Evolutionary conservation across 2,329 filamentous ascomycete genomes (phyloP).

Genomic region (Trichoderma aggressivum): DNA sequence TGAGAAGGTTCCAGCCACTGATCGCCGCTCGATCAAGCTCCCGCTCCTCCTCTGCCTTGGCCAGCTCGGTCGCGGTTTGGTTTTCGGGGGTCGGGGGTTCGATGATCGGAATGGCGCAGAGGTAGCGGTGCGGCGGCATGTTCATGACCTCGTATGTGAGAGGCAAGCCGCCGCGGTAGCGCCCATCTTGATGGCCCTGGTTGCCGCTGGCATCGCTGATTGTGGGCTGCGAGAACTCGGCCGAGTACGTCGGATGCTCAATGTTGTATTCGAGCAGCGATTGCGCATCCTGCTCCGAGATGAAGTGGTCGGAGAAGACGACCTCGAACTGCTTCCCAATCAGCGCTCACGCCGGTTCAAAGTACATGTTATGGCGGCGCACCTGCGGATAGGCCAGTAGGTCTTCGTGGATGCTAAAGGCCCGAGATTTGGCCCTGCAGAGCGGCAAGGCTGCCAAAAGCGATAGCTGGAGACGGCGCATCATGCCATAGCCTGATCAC

Average conservation of each 20-base stretch:
- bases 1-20: constrained; percentile 76
- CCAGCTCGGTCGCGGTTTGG: constrained; percentile 63
- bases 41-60: constrained; percentile 71
- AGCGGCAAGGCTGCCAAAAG: constrained; percentile 46
- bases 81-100: constrained; percentile 55
- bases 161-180: constrained; percentile 13
- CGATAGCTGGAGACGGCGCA: constrained; percentile 49
- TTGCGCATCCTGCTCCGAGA: constrained; percentile 67
- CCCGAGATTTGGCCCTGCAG: constrained; percentile 46
- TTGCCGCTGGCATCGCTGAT: constrained; percentile 30
- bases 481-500: constrained; percentile 33
- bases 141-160: constrained; percentile 71
- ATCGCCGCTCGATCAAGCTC: constrained; percentile 74
- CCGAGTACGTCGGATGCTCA: constrained; percentile 38
- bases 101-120: constrained; percentile 80
- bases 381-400: constrained; percentile 84
- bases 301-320: constrained; percentile 67
- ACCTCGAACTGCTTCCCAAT: constrained; percentile 66
- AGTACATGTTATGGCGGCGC: constrained; percentile 19
- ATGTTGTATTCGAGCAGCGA: constrained; percentile 49
- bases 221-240: constrained; percentile 40
- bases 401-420: constrained; percentile 86
- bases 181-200: constrained; percentile 30
- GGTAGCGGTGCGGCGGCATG: constrained; percentile 65
- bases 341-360: not conserved